A percentile compares a stretch with the other conserved stretches of the same genome.
These are phyloP conservation scores for Cyberlindnera mycetangii DNA, from an alignment of 805 yeast genomes.

Conservation along the genomic window DNA sequence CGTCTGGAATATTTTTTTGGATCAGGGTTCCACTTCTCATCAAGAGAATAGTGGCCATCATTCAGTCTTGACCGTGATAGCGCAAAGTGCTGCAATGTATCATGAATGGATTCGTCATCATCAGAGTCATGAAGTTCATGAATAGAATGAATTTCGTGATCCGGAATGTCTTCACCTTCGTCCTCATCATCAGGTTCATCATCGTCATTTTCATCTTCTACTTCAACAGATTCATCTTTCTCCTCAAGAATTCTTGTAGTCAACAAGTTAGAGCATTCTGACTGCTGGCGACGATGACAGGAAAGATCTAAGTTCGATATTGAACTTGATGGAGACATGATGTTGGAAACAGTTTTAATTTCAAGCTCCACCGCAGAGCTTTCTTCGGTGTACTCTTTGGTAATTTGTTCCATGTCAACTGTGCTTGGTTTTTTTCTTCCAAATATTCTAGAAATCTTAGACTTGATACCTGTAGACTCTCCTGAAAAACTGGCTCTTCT, in stretches of 20 bases:
- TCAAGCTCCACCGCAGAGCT: not conserved
- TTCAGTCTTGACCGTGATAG: not conserved
- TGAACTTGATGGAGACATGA: not conserved
- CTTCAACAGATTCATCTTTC: not conserved
- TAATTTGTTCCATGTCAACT: constrained; percentile 11
- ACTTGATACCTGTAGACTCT: constrained; percentile 9
- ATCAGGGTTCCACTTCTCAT: constrained; percentile 46
- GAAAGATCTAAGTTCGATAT: not conserved
- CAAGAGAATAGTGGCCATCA: not conserved
- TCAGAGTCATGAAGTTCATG: constrained; percentile 24
- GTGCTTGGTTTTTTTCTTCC: constrained; percentile 13
- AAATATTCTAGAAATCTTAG: constrained; percentile 15
- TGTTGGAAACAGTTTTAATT: not conserved
- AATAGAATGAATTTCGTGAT: constrained; percentile 17
- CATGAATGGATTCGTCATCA: constrained; percentile 17
- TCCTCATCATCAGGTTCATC: constrained; percentile 19
- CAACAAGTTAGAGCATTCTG: not conserved
- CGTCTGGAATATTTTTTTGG: constrained; percentile 35
- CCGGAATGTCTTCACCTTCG: constrained; percentile 16
- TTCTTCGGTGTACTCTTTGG: constrained; percentile 5
- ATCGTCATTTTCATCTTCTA: constrained; percentile 23
- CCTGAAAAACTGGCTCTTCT: constrained; percentile 24
- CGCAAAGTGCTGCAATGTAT: constrained; percentile 17
- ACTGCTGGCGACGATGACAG: not conserved
- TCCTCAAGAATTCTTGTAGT: constrained; percentile 23